These are phyloP conservation scores for Periconia sp. DNA, from an alignment of 2,329 filamentous ascomycete species.

Conservation along the genomic window DNA sequence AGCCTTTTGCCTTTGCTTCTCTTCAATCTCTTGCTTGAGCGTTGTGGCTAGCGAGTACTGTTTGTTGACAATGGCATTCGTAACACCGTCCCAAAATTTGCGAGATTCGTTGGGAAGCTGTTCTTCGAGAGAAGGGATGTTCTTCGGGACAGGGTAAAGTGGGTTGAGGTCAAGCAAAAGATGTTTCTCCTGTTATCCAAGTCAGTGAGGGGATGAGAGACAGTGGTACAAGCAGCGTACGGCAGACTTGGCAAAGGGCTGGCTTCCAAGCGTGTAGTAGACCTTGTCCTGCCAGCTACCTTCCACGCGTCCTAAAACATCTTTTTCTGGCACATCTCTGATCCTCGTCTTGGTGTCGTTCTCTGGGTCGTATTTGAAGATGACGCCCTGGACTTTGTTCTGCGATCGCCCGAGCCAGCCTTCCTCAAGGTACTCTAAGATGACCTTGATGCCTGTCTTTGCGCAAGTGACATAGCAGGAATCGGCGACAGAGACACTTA, in stretches of 20 bases:
- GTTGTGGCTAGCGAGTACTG: slow-evolving; percentile 85
- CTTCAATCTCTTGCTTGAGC: slow-evolving; percentile 90
- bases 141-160: slow-evolving; percentile 78
- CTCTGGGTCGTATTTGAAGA: slow-evolving; percentile 88
- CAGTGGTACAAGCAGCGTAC: slow-evolving; percentile 67
- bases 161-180: slow-evolving; percentile 90
- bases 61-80: slow-evolving; percentile 80
- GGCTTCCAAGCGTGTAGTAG: slow-evolving; percentile 62
- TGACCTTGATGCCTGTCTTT: slow-evolving; percentile 89
- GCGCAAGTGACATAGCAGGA: slow-evolving; percentile 86
- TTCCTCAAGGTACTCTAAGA: slow-evolving; percentile 91
- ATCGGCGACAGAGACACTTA: slow-evolving; percentile 90
- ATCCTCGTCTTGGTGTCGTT: slow-evolving; percentile 81
- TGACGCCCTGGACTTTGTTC: slow-evolving; percentile 87
- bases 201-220: too few relatives aligned
- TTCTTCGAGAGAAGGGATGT: slow-evolving; percentile 74
- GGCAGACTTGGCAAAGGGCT: slow-evolving; percentile 54
- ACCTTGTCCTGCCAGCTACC: slow-evolving; percentile 83
- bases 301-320: slow-evolving; percentile 80
- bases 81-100: slow-evolving; percentile 86
- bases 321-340: slow-evolving; percentile 84
- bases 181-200: slow-evolving; percentile 54
- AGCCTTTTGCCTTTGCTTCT: slow-evolving; percentile 83
- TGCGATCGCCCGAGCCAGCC: slow-evolving; percentile 92
- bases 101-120: slow-evolving; percentile 91